These are phyloP conservation scores for Zalerion maritima DNA, from an alignment of 495 filamentous ascomycete species.

Conservation along the genomic window DNA sequence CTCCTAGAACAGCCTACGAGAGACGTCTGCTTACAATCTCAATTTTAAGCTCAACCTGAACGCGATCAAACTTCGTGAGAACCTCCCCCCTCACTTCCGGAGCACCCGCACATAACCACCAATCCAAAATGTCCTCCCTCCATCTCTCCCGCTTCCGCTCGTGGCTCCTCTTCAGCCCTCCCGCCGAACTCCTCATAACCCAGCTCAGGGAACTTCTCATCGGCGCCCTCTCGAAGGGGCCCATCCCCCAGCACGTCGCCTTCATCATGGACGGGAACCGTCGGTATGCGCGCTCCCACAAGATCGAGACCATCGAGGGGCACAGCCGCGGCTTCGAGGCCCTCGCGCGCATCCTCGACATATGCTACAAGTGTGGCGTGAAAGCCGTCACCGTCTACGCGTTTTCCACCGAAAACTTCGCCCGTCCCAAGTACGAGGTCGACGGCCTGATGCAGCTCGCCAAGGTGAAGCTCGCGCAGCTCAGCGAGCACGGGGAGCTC, in stretches of 20 bases:
- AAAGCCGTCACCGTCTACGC: slow-evolving; percentile 95
- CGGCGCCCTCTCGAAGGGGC: slow-evolving; percentile 74
- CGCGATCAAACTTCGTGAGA: slow-evolving; percentile 4
- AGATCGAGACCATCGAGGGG: slow-evolving; percentile 95
- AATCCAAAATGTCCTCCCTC: slow-evolving; percentile 29
- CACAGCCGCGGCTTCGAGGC: slow-evolving; percentile 94
- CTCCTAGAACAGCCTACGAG: no score
- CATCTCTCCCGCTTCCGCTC: slow-evolving; percentile 62
- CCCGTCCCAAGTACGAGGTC: slow-evolving; percentile 93
- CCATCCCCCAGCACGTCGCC: slow-evolving; percentile 84
- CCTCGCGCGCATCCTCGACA: slow-evolving; percentile 79
- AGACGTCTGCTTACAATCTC: no score
- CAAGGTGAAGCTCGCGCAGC: slow-evolving; percentile 78
- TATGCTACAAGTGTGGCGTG: slow-evolving; percentile 93
- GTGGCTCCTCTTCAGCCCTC: slow-evolving; percentile 83
- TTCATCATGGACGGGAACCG: slow-evolving; percentile 99
- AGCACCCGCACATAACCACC: slow-evolving; percentile 6
- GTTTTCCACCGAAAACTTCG: slow-evolving; percentile 98
- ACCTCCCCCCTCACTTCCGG: slow-evolving; percentile 3
- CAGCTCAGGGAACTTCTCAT: slow-evolving; percentile 68
- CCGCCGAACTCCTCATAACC: slow-evolving; percentile 65
- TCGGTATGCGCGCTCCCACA: slow-evolving; percentile 72
- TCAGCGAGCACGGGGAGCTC: slow-evolving; percentile 84
- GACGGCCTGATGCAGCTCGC: slow-evolving; percentile 97
- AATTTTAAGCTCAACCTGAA: no score